Conservation (phyloP, 1,284 basidiomycete genomes). For the Vanrija humicola region DNA sequence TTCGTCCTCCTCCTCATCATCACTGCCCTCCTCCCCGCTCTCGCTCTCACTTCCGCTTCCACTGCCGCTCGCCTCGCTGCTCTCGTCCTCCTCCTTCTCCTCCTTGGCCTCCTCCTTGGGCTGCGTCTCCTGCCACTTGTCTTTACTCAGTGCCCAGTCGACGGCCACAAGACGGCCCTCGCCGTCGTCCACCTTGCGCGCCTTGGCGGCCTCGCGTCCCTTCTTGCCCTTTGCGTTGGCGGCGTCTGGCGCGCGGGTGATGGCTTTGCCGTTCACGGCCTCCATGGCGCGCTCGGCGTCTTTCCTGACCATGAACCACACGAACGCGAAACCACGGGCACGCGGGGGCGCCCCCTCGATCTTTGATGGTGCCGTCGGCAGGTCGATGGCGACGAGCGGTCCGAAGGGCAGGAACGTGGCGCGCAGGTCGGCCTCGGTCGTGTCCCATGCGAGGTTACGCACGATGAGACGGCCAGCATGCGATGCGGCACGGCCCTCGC, state of each 20-base stretch:
- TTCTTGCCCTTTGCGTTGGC: constrained; percentile 45
- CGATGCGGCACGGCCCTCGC: constrained; percentile 48
- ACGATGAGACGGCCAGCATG: constrained; percentile 81
- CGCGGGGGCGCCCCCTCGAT: constrained; percentile 52
- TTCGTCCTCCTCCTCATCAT: constrained; percentile 53
- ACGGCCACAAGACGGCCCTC: constrained; percentile 77
- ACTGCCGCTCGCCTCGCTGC: constrained; percentile 9
- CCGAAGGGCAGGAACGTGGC: constrained; percentile 84
- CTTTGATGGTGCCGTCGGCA: constrained; percentile 58
- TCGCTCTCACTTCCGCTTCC: constrained; percentile 6
- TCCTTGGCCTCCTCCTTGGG: constrained; percentile 53
- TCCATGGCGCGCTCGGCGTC: constrained; percentile 83
- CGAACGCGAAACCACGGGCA: constrained; percentile 87
- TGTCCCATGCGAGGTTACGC: constrained; percentile 78
- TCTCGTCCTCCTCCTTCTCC: constrained; percentile 48
- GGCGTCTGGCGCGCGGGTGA: constrained; percentile 50
- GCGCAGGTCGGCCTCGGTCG: constrained; percentile 79
- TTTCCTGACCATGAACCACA: constrained; percentile 84
- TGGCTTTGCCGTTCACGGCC: constrained; percentile 72
- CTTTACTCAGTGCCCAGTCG: constrained; percentile 94
- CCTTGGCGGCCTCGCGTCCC: constrained; percentile 11
- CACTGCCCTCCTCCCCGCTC: constrained; percentile 63
- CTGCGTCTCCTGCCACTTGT: constrained; percentile 75
- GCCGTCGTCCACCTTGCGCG: constrained; percentile 46
- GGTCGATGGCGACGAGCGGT: constrained; percentile 78